Base-by-base conservation (phyloP, 2,329 filamentous ascomycete species). In the Apiospora arundinis region DNA sequence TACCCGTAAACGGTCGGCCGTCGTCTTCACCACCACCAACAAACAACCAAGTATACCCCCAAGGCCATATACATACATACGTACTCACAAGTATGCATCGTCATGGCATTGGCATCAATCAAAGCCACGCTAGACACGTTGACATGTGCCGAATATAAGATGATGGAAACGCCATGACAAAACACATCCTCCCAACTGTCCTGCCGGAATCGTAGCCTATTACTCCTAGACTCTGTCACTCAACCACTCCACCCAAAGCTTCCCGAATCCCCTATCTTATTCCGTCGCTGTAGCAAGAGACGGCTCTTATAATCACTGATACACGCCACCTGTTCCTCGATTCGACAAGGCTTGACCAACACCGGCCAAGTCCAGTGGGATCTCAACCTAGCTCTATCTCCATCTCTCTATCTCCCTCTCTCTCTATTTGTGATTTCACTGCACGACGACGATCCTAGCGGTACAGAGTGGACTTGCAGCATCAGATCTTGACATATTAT, bases 41-140 rank as follows among this genome's bases (percentile, higher is more conserved):
- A 56, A 37, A 60, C 52, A 60, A 37, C 18, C 52, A 60, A 28
- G 52, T 60, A 60, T 60, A 60, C 28, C 52, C 52, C 18, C 52
- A 23, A n/a, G 48, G n/a, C 63, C 8, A 65, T 7, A 65, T 23
- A 66, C 42, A 37, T 16, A 52, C 48, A 37, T 37, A 60, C 52
- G 9, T 63, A 63, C 56, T 63, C 56, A 63, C 56, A 40, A 12
- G 68, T 49, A 56, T 45, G 42, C 23, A 68, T 66, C 46, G 70
- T 37, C 71, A 67, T 68, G 67, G 68, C 48, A 68, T 49, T 14
- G 66, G 68, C 2, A 63, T 23, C 52, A 68, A 65, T 16, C n/a
- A 40, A 42, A 52, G 67, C 67, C 67, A 69, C 67, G 46, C 67
- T 69, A 42, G 46, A 69, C 67, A 69, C 67, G 67, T 56, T 23